Evolutionary conservation across 2,329 filamentous ascomycete genomes (phyloP), one percentile per base, ranked within the genome.

Genomic region (Epichloe scottii): DNA sequence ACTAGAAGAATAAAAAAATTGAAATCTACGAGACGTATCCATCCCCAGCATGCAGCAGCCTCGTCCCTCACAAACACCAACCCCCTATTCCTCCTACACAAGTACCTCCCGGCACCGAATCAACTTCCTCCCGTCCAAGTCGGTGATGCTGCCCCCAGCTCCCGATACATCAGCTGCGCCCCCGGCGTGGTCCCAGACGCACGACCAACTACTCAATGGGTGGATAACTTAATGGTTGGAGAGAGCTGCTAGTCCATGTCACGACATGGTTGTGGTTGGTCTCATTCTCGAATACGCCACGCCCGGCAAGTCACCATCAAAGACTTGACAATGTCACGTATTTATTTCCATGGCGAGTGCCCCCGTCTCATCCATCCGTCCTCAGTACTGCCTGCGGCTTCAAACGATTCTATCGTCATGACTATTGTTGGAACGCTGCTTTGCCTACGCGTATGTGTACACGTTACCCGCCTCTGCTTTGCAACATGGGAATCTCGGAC

Each of bases 101-200:
- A 45, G 12, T 61, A 58, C 42, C 68, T 59, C 1, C 68, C 68
- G 1, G 60, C 63, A 21, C 62, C 62, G 56, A 70, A 38, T 70
- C 64, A 3, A 69, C 62, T 1, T 54, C 49, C 42, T 55, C 56
- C 67, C 68, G 17, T 70, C 65, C 49, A 70, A 63, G 50, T 81
- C 77, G 0, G 75, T 78, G 44, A 80, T 67, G 51, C 64, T 67
- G 19, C 77, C 77, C 77, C 77, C 1, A 73, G 64, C 62, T 81
- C 77, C 51, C 75, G 71, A 51, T 78, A 74, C 33, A 80, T 64
- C 51, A 81, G 64, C 70, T 79, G 78, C 1, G 76, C 76, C 5
- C 77, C 77, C 0, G n/a, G 77, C 77, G 54, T 81, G 77, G 54
- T 81, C 77, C 77, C 77, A 71, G 38, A 69, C 58, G 48, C 60